Conservation (phyloP, 495 filamentous ascomycete genomes). For the Amorphotheca resinae region DNA sequence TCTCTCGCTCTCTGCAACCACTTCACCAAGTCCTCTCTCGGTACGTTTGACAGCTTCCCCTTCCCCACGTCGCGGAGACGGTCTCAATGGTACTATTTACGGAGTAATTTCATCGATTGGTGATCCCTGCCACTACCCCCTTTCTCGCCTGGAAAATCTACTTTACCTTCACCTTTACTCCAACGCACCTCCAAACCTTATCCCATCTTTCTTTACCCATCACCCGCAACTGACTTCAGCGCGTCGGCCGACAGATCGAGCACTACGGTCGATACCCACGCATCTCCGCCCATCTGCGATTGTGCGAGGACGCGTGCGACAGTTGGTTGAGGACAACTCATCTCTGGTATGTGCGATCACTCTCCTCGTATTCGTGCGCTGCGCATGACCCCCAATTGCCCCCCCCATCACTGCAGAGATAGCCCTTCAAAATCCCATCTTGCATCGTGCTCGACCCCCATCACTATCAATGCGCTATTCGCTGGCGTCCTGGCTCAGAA, state of each 20-base stretch:
- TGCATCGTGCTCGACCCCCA: not conserved
- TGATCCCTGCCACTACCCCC: conserved; percentile 17
- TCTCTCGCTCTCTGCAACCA: too few relatives aligned
- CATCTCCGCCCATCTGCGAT: conserved; percentile 5
- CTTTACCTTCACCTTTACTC: too few relatives aligned
- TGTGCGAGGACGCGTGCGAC: conserved; percentile 5
- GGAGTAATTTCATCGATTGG: not conserved
- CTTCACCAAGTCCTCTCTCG: too few relatives aligned
- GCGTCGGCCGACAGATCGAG: conserved; percentile 5
- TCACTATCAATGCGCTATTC: not conserved
- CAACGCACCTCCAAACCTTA: conserved; percentile 10
- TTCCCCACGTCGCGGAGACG: too few relatives aligned
- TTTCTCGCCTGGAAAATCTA: conserved; percentile 7
- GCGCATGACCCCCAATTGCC: conserved; percentile 13
- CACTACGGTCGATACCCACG: not conserved
- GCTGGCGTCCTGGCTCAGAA: not conserved
- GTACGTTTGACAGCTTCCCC: too few relatives aligned
- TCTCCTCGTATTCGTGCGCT: conserved; percentile 8
- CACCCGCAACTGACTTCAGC: conserved; percentile 7
- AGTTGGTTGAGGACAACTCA: conserved; percentile 2
- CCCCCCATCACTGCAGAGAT: conserved; percentile 8
- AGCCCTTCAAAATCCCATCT: not conserved
- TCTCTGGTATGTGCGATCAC: conserved; percentile 16
- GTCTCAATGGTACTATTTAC: too few relatives aligned
- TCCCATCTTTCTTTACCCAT: conserved; percentile 2